These are phyloP conservation scores for Claviceps sp. DNA, from an alignment of 2,329 filamentous ascomycete genomes.

Conservation along the genomic window DNA sequence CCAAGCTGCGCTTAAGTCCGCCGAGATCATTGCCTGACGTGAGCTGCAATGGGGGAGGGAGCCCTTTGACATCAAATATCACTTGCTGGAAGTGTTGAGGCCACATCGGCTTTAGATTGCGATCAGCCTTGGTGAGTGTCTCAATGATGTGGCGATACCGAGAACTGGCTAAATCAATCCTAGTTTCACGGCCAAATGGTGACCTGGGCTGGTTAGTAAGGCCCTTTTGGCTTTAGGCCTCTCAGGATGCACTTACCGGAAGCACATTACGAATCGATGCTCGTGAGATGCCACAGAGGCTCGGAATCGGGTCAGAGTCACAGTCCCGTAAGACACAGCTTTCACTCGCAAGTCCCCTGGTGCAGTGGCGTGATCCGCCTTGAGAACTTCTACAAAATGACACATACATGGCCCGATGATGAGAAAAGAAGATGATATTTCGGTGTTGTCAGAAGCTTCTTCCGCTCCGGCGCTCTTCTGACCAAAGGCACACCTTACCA, in stretches of 20 bases:
- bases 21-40: conserved; percentile 42
- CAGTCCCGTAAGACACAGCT: conserved; percentile 36
- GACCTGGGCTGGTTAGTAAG: conserved; percentile 15
- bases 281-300: conserved; percentile 38
- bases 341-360: conserved; percentile 35
- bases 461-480: conserved; percentile 27
- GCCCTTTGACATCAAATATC: conserved; percentile 38
- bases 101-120: conserved; percentile 44
- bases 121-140: conserved; percentile 39
- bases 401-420: conserved; percentile 40
- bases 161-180: conserved; percentile 38
- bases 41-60: conserved; percentile 38
- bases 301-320: conserved; percentile 37
- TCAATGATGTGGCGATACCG: conserved; percentile 41
- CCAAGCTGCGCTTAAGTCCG: conserved; percentile 38
- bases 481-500: conserved; percentile 33
- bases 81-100: conserved; percentile 39
- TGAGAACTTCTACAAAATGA: conserved; percentile 36
- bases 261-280: conserved; percentile 41
- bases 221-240: not conserved
- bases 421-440: conserved; percentile 40
- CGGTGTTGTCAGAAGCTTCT: conserved; percentile 31
- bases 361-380: conserved; percentile 26
- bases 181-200: conserved; percentile 29
- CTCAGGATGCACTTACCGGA: conserved; percentile 27